phyloP scores from a whole-genome alignment of 441 rosid genomes.

The Omphalea diandra region DNA sequence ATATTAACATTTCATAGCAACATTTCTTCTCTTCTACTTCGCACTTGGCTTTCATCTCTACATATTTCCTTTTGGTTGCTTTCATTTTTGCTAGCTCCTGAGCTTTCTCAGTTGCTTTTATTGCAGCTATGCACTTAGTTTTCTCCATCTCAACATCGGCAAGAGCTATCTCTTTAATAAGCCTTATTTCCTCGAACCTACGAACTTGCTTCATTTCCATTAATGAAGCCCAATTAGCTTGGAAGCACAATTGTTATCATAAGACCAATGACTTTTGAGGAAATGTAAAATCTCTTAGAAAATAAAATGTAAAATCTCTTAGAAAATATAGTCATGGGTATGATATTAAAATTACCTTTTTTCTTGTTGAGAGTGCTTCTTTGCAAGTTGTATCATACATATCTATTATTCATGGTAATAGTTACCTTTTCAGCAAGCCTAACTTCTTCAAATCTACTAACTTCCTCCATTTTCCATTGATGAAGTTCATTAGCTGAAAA shows the following conservation, averaged over 20 bases:
- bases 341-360: conserved; percentile 42
- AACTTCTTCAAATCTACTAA: no score
- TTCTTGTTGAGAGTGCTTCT: conserved; percentile 72
- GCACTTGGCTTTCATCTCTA: conserved; percentile 52
- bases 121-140: conserved; percentile 60
- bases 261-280: no score
- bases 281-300: no score
- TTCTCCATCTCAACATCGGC: conserved; percentile 69
- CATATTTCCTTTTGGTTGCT: conserved; percentile 55
- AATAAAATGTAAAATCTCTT: no score
- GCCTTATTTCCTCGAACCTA: conserved; percentile 55
- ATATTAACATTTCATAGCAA: no score
- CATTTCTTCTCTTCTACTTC: conserved; percentile 59
- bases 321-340: not conserved
- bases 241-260: conserved; percentile 20
- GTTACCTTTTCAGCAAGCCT: no score
- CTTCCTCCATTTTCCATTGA: no score
- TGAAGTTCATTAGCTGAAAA: no score
- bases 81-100: conserved; percentile 64
- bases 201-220: conserved; percentile 56
- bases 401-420: no score
- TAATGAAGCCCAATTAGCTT: conserved; percentile 64
- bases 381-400: conserved; percentile 85
- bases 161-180: conserved; percentile 62
- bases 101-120: conserved; percentile 65